Conservation (phyloP, 345 rosid genomes). For the Corchorus capsularis region DNA sequence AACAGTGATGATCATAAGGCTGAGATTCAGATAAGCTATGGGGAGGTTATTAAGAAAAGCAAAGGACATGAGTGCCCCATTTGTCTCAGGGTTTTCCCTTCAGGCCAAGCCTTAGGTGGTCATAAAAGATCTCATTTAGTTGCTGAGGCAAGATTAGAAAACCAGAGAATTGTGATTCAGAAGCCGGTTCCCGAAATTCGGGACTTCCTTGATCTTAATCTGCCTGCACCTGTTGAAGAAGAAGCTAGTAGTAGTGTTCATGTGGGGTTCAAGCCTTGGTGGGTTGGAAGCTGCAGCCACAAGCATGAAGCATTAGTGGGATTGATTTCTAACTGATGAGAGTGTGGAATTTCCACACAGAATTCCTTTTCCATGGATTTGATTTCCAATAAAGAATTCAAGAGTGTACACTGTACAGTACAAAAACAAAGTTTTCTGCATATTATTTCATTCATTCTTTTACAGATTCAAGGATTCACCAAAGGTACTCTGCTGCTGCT, state of each 20-base stretch:
- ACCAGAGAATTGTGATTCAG: slow-evolving; percentile 14
- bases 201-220: slow-evolving; percentile 53
- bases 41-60: slow-evolving; percentile 21
- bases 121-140: slow-evolving; percentile 75
- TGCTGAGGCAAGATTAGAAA: slow-evolving; percentile 23
- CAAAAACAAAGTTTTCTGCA: slow-evolving; percentile 27
- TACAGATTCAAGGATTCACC: slow-evolving; percentile 30
- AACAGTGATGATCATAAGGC: slow-evolving; percentile 22
- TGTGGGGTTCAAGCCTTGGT: slow-evolving; percentile 54
- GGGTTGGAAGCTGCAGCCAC: slow-evolving; percentile 45
- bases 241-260: slow-evolving; percentile 31
- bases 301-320: slow-evolving; percentile 44
- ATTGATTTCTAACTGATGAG: slow-evolving; percentile 38
- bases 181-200: slow-evolving; percentile 32
- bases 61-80: slow-evolving; percentile 64
- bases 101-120: slow-evolving; percentile 91
- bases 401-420: slow-evolving; percentile 31
- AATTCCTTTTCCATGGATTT: slow-evolving; percentile 6
- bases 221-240: slow-evolving; percentile 58
- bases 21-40: slow-evolving; percentile 28
- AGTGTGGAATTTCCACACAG: background rate
- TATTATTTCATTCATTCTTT: slow-evolving; percentile 49
- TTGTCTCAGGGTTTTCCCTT: slow-evolving; percentile 60
- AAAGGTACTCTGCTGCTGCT: slow-evolving; percentile 15
- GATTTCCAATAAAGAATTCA: slow-evolving; percentile 12